These are phyloP conservation scores for Graphilbum sp. DNA, from an alignment of 2,329 filamentous ascomycete species.

Conservation along the genomic window DNA sequence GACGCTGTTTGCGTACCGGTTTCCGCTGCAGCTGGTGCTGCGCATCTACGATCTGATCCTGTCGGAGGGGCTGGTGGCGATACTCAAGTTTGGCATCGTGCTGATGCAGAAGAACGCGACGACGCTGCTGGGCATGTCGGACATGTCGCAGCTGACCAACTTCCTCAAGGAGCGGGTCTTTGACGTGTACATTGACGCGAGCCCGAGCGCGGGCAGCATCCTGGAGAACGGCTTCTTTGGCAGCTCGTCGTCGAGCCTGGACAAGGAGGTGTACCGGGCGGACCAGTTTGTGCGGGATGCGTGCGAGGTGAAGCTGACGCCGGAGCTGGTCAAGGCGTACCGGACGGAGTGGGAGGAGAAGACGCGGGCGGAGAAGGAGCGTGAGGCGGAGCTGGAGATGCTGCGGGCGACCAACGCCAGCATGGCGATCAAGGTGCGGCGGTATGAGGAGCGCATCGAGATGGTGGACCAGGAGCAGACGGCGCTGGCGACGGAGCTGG, in stretches of 20 bases:
- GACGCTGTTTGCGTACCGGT: constrained; percentile 95
- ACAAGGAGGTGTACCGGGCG: constrained; percentile 91
- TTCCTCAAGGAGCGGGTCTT: constrained; percentile 92
- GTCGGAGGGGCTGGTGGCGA: constrained; percentile 81
- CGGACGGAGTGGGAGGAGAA: constrained; percentile 86
- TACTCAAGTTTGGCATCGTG: constrained; percentile 86
- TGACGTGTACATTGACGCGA: constrained; percentile 90
- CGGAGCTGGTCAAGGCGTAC: constrained; percentile 67
- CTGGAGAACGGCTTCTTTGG: constrained; percentile 97
- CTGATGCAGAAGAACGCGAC: constrained; percentile 89
- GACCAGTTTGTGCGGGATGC: constrained; percentile 89
- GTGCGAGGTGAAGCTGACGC: constrained; percentile 70
- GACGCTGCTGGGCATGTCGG: constrained; percentile 64
- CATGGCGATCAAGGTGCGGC: constrained; percentile 61
- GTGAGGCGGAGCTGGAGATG: constrained; percentile 64
- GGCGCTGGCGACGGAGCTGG: constrained; percentile 75
- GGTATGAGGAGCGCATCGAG: constrained; percentile 75
- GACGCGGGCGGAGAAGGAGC: constrained; percentile 62
- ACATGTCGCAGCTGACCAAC: constrained; percentile 76
- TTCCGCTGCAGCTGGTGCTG: constrained; percentile 87
- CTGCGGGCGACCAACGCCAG: constrained; percentile 50
- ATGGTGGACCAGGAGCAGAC: constrained; percentile 83
- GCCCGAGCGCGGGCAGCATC: constrained; percentile 81
- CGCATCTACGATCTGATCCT: constrained; percentile 93
- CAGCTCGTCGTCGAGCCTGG: constrained; percentile 69